Evolutionary conservation across 768 basidiomycete species (phyloP), one percentile per base, ranked within the genome.

Genomic region (Tulasnella sp.): DNA sequence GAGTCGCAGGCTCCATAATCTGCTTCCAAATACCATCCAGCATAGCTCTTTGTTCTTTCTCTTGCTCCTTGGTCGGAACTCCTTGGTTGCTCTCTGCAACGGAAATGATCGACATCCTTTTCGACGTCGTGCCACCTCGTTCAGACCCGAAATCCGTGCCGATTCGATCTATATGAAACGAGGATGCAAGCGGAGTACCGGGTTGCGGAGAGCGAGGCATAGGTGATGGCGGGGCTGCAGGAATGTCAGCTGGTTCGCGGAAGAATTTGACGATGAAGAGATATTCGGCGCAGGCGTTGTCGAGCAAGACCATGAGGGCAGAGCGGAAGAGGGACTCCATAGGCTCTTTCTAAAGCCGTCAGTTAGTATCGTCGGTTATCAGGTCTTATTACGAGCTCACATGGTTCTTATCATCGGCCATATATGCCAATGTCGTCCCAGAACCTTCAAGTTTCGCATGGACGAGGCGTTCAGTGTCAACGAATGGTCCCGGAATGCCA

Each of bases 231-330:
- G 74, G 59, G 9, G 72, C 34, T 5, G 26, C 37, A 17, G 52
- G 52, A 32, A 67, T 52, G 17, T 35, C 62, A 22, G 59, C 44
- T n/a, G 62, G 67, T 5, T 76, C 76, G 6, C 86, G 82, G 81
- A 98, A 98, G 82, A 99, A 98, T 0, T 87, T 82, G 11, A 88
- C 86, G 67, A 97, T 80, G 77, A 98, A 98, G 1, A 88, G 84
- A 80, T 95, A 96, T 81, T 98, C 96, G 35, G 94, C 87, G 0
- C 91, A 91, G 3, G 92, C 90, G 77, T 99, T 98, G 81, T 98
- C 95, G 86, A 96, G 89, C 74, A 98, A 86, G 68, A 97, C 95
- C 67, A 98, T 83, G 64, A 94, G 81, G 32, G 94, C 81, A 0
- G 95, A 96, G 32, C 96, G 88, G 75, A 94, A 84, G 29, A 98